Base-by-base conservation (phyloP, 257 asterid species). In the Verbena officinalis region DNA sequence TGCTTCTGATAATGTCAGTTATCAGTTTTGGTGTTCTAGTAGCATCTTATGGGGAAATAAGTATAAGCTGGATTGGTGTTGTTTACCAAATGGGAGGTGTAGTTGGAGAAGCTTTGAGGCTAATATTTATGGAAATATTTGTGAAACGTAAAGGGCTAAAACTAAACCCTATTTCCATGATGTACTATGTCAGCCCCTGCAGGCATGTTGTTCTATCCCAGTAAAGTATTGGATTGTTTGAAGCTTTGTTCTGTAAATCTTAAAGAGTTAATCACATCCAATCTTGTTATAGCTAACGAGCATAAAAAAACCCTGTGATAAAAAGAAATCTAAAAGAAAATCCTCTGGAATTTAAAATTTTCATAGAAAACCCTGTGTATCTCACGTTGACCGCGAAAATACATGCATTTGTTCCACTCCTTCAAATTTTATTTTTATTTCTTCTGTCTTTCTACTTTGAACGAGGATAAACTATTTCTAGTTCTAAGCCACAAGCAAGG, bases 61-160 rank as follows among this genome's bases (percentile, higher is more conserved):
- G 73, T 24, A 88, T 94, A 72, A 90, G 78, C 68, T 94, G 99
- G 99, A 73, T 90, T 14, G 97, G 99, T 68, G 99, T 94, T 33
- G 90, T 94, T 74, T 94, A 94, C 84, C 99, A 90, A 82, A 94
- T 94, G 99, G 99, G 99, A 63, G 99, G 99, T 63, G 97, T 94
- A 33, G 88, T 94, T 49, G 99, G 97, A 60, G 99, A 94, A 83
- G 97, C 99, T 76, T 67, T 94, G 72, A 88, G 99, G 79, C 85
- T 90, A 59, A 86, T 94, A 73, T 90, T 94, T 68, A 86, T 94
- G 95, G 99, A 94, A 79, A 84, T 94, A 74, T 77, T 94, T 43
- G 97, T 94, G 62, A 94, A 94, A 80, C 76, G 91, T 67, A 94
- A 94, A 85, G 96, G 99, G 40, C 75, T 94, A 65, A 90, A 94